Evolutionary conservation across 768 basidiomycete species (phyloP).

Genomic region (Kwoniella heveanensis): DNA sequence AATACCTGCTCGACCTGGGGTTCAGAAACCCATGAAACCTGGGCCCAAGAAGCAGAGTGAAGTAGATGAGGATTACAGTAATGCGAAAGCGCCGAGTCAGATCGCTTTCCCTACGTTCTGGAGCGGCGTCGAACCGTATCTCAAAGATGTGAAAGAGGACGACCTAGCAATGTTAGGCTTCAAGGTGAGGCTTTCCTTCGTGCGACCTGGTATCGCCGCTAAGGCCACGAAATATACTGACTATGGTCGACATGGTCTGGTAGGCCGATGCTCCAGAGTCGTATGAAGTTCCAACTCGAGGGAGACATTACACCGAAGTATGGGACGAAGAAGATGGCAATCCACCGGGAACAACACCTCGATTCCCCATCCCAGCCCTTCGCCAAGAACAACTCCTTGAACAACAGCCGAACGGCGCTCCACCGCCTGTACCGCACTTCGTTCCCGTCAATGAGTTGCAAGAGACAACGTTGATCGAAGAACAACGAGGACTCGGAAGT

Average conservation of each 20-base stretch:
- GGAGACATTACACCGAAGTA: slow-evolving; percentile 79
- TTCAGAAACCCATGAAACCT: slow-evolving; percentile 52
- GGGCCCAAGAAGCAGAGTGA: slow-evolving; percentile 64
- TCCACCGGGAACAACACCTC: slow-evolving; percentile 43
- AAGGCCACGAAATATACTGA: too few species aligned
- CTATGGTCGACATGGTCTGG: too few species aligned
- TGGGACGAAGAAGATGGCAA: slow-evolving; percentile 87
- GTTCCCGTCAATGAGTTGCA: slow-evolving; percentile 64
- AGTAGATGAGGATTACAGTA: slow-evolving; percentile 86
- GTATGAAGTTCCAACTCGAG: slow-evolving; percentile 81
- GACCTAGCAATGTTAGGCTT: slow-evolving; percentile 92
- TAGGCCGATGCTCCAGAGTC: slow-evolving; percentile 80
- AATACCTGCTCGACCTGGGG: slow-evolving; percentile 48
- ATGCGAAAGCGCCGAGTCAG: slow-evolving; percentile 69
- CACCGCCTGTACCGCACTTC: slow-evolving; percentile 31
- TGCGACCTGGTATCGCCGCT: too few species aligned
- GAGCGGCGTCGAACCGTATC: slow-evolving; percentile 82
- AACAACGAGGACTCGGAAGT: slow-evolving; percentile 81
- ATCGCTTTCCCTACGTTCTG: slow-evolving; percentile 70
- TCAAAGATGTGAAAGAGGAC: slow-evolving; percentile 87
- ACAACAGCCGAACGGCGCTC: slow-evolving; percentile 18
- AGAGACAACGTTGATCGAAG: slow-evolving; percentile 69
- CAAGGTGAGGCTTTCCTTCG: slow-evolving; percentile 60
- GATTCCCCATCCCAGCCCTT: slow-evolving; percentile 39
- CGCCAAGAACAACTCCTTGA: slow-evolving; percentile 21